Conservation (phyloP, 345 rosid species). For the Cardamine chenopodiifolia region DNA sequence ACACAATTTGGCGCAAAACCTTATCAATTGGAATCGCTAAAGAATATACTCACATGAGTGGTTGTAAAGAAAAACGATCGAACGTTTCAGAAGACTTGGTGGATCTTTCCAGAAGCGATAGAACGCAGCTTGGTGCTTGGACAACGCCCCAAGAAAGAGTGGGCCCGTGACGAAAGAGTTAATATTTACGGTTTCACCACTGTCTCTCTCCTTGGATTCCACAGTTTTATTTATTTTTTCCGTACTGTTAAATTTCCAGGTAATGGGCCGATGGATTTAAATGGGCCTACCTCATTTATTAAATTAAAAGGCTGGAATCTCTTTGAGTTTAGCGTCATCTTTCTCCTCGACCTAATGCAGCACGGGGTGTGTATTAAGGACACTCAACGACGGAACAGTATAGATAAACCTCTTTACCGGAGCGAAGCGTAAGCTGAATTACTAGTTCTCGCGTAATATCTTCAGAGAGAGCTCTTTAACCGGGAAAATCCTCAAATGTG, state of each 20-base stretch:
- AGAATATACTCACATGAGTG: constrained; percentile 31
- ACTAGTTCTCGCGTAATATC: neutral
- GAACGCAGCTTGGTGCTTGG: constrained; percentile 34
- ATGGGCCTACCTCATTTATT: neutral
- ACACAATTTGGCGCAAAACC: neutral
- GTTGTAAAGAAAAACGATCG: constrained; percentile 12
- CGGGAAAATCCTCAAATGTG: constrained; percentile 7
- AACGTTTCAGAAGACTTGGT: constrained; percentile 26
- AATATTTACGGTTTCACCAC: constrained; percentile 7
- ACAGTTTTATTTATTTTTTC: too few relatives aligned
- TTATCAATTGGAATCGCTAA: neutral
- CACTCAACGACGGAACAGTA: neutral
- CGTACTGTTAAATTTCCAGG: too few relatives aligned
- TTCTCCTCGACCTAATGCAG: neutral
- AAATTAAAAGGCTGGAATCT: neutral
- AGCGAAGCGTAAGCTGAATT: neutral
- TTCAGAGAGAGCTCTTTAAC: neutral
- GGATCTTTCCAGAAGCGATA: constrained; percentile 38
- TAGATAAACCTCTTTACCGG: constrained; percentile 44
- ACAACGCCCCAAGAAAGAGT: constrained; percentile 17
- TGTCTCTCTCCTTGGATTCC: constrained; percentile 7
- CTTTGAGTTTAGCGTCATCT: constrained; percentile 20
- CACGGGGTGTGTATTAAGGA: neutral
- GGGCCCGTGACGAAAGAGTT: constrained; percentile 14
- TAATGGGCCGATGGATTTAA: neutral